Evolutionary conservation across 2,329 filamentous ascomycete species (phyloP), one percentile per base, ranked within the genome.

Genomic region (Exserohilum turcica): DNA sequence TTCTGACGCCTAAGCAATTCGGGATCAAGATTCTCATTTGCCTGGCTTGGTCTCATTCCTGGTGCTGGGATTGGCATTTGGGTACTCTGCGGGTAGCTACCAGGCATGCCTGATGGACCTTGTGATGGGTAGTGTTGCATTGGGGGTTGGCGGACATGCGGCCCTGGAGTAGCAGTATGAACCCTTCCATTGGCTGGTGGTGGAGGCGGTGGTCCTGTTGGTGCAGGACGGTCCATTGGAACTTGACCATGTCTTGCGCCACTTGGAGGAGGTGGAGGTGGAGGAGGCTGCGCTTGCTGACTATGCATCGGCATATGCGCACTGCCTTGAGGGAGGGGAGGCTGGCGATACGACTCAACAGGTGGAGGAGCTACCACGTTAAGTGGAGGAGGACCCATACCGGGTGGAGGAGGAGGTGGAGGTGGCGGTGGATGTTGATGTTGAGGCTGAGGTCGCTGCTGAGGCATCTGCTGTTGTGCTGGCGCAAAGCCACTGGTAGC

Each of bases 1-100:
- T 65, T 66, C 15, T 66, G 59, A 5, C 55, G 54, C 18, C 52
- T 58, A 2, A 58, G 45, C 7, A 53, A 29, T 15, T 52, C 46
- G 42, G 57, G 39, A 16, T 56, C 43, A 24, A 58, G 16, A 0
- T 56, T 37, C 6, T 64, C 54, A 9, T 60, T 43, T 3, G 37
- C 19, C 7, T 49, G 49, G 15, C 39, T 37, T 29, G 52, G 48
- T 29, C 55, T 57, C 47, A 57, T 50, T 4, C 50, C 48, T 12
- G 42, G n/a, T 4, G 35, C 10, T 24, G n/a, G 52, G 44, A 42
- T 48, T 24, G 21, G 50, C 50, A 37, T 49, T 16, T 24, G 45
- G 15, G 49, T 39, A 6, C 51, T 12, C 15, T 48, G 56, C 27
- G 63, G 60, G n/a, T 57, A 65, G 5, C 50, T 18, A 16, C 59